Evolutionary conservation across 441 rosid genomes (phyloP).

Genomic region (Adansonia madagascariensis): DNA sequence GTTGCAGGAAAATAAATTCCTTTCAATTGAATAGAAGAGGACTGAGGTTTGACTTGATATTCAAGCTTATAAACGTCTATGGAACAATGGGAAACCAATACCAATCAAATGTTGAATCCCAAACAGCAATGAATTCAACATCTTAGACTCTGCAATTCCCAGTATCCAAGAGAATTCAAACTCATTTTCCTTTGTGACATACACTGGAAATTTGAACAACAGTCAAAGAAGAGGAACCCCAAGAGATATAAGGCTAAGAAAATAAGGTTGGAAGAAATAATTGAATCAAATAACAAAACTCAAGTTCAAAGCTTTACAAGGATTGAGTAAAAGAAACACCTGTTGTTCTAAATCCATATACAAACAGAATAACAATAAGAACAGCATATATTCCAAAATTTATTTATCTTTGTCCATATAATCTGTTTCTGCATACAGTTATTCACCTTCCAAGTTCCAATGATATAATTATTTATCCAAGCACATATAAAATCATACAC

Average conservation of each 20-base stretch:
- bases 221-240: slow-evolving; percentile 37
- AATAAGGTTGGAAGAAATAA: slow-evolving; percentile 18
- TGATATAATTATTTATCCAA: slow-evolving; percentile 31
- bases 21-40: slow-evolving; percentile 26
- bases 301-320: slow-evolving; percentile 34
- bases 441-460: slow-evolving; percentile 26
- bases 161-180: slow-evolving; percentile 31
- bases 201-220: slow-evolving; percentile 29
- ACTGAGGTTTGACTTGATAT: slow-evolving; percentile 33
- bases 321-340: slow-evolving; percentile 28
- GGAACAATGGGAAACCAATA: slow-evolving; percentile 28
- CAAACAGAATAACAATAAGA: slow-evolving; percentile 38
- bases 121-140: slow-evolving; percentile 34
- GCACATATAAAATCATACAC: slow-evolving; percentile 23
- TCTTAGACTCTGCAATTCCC: slow-evolving; percentile 26
- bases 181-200: slow-evolving; percentile 31
- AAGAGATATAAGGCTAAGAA: slow-evolving; percentile 20
- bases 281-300: slow-evolving; percentile 29
- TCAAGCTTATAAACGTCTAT: slow-evolving; percentile 30
- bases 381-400: slow-evolving; percentile 34
- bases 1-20: slow-evolving; percentile 22
- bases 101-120: slow-evolving; percentile 28
- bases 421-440: slow-evolving; percentile 33
- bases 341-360: slow-evolving; percentile 34
- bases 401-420: slow-evolving; percentile 31